These are phyloP conservation scores for Cercospora citrullina DNA, from an alignment of 2,329 filamentous ascomycete species.

Conservation along the genomic window DNA sequence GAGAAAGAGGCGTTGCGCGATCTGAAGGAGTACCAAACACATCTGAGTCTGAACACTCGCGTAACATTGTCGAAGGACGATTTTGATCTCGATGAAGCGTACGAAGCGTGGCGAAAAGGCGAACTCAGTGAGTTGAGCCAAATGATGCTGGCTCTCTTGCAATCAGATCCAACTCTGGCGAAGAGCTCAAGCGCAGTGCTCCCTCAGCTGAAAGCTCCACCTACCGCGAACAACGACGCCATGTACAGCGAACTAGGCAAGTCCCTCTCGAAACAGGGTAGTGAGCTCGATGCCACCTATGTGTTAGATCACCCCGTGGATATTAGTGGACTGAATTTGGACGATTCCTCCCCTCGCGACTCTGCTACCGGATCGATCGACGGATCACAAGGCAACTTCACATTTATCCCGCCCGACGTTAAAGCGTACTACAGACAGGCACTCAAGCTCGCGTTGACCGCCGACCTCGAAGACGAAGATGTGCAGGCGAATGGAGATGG, in stretches of 20 bases:
- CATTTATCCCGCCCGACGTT: constrained; percentile 84
- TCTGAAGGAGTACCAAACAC: constrained; percentile 88
- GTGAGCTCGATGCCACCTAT: constrained; percentile 50
- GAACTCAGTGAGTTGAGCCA: constrained; percentile 84
- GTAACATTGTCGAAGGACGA: constrained; percentile 78
- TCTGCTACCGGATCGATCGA: constrained; percentile 33
- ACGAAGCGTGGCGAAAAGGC: constrained; percentile 86
- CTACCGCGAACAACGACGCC: constrained; percentile 29
- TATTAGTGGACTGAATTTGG: constrained; percentile 65
- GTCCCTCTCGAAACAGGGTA: constrained; percentile 48
- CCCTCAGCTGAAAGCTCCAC: constrained; percentile 31
- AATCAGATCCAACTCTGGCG: constrained; percentile 79
- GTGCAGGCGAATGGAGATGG: constrained; percentile 54
- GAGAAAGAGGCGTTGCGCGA: constrained; percentile 88
- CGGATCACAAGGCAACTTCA: constrained; percentile 59
- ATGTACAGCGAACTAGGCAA: constrained; percentile 47
- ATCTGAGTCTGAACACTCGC: constrained; percentile 75
- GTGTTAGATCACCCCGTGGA: constrained; percentile 68
- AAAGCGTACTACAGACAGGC: constrained; percentile 81
- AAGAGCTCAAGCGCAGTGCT: constrained; percentile 61
- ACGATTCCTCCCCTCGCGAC: constrained; percentile 47
- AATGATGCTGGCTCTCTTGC: constrained; percentile 89
- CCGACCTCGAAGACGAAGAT: constrained; percentile 59
- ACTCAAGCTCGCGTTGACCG: constrained; percentile 69
- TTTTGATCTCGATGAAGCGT: constrained; percentile 87